These are phyloP conservation scores for Actinomucor elegans DNA, from an alignment of 371 early-diverging fungal genomes.

Conservation along the genomic window DNA sequence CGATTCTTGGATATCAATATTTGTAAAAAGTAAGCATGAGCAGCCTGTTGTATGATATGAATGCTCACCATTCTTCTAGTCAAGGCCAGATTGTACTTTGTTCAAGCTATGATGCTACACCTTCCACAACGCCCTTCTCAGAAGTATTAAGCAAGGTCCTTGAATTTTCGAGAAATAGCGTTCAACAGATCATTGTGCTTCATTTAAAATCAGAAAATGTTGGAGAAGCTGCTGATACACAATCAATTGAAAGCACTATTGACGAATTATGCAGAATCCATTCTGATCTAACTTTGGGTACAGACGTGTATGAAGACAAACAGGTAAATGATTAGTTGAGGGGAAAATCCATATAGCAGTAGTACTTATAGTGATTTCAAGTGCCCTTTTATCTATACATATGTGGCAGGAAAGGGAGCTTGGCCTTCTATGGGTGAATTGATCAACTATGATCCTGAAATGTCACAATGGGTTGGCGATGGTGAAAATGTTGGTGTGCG, in stretches of 20 bases:
- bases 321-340: constrained; percentile 28
- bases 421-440: constrained; percentile 41
- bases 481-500: constrained; percentile 47
- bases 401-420: constrained; percentile 2
- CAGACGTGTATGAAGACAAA: constrained; percentile 21
- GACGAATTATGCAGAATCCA: constrained; percentile 37
- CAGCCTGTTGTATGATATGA: background rate
- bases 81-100: constrained; percentile 3
- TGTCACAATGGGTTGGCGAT: constrained; percentile 52
- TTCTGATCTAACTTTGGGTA: constrained; percentile 31
- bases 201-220: constrained; percentile 16
- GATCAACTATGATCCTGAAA: constrained; percentile 42
- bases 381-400: constrained; percentile 42
- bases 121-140: constrained; percentile 7
- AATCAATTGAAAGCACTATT: constrained; percentile 25
- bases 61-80: background rate
- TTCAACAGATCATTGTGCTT: constrained; percentile 33
- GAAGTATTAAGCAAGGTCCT: constrained; percentile 26
- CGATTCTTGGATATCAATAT: constrained; percentile 21
- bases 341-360: too few relatives aligned
- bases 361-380: too few relatives aligned
- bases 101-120: constrained; percentile 7
- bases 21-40: constrained; percentile 16
- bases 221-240: constrained; percentile 4
- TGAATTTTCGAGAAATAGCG: constrained; percentile 18